phyloP scores from a whole-genome alignment of 139 green algal species.

The Coccomyxa sp. region DNA sequence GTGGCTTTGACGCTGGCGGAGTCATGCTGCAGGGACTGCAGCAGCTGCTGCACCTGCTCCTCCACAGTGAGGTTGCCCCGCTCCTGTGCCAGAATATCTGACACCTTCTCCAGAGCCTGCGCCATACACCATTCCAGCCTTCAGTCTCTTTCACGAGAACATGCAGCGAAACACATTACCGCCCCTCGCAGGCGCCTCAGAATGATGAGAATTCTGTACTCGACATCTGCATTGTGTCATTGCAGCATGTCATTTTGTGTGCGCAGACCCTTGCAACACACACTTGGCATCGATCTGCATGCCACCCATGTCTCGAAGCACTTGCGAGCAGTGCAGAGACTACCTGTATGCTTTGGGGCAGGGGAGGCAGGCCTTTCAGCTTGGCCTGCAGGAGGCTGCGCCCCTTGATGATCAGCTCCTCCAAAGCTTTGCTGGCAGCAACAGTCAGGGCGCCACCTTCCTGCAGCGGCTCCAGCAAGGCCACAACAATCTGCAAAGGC shows the following conservation, averaged over 20 bases:
- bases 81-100: constrained; percentile 31
- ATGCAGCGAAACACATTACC: too few relatives aligned
- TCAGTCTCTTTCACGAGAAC: too few relatives aligned
- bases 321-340: too few relatives aligned
- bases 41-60: constrained; percentile 45
- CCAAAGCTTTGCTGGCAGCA: constrained; percentile 33
- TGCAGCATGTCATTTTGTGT: too few relatives aligned
- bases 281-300: too few relatives aligned
- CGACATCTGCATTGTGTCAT: too few relatives aligned
- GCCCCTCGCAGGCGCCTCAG: too few relatives aligned
- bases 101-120: background rate
- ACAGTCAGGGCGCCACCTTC: constrained; percentile 25
- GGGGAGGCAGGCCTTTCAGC: constrained; percentile 39
- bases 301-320: too few relatives aligned
- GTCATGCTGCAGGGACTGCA: constrained; percentile 45
- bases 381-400: constrained; percentile 11
- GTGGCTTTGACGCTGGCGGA: constrained; percentile 39
- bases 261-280: too few relatives aligned
- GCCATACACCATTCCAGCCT: too few relatives aligned
- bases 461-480: constrained; percentile 66
- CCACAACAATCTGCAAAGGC: constrained; percentile 56
- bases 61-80: constrained; percentile 24
- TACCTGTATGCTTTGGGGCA: constrained; percentile 41
- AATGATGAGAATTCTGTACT: too few relatives aligned
- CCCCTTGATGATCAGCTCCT: constrained; percentile 32